Evolutionary conservation across 352 stramenopile genomes (phyloP).

Genomic region (Phytophthora pinifolia): DNA sequence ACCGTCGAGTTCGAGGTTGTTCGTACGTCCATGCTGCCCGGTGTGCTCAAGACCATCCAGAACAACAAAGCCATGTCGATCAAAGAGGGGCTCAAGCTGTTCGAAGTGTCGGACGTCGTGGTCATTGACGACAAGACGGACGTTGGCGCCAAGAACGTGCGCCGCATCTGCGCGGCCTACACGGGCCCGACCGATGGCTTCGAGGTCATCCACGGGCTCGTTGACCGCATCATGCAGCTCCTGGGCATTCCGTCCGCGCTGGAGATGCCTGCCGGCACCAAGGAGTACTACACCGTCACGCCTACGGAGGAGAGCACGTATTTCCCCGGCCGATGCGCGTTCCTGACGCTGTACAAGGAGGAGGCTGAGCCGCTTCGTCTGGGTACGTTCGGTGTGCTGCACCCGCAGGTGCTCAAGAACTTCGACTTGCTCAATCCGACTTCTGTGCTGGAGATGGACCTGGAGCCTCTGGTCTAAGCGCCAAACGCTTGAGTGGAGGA

Average conservation of each 20-base stretch:
- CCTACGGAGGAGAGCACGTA: slow-evolving; percentile 81
- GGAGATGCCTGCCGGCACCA: slow-evolving; percentile 58
- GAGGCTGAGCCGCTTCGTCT: slow-evolving; percentile 76
- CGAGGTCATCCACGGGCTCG: slow-evolving; percentile 99
- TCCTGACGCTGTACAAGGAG: slow-evolving; percentile 91
- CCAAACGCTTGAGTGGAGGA: slow-evolving; percentile 10
- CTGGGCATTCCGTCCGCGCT: slow-evolving; percentile 90
- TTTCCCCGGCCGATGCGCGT: slow-evolving; percentile 96
- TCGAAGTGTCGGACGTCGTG: slow-evolving; percentile 99
- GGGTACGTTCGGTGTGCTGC: slow-evolving; percentile 97
- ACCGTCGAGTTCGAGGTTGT: slow-evolving; percentile 99
- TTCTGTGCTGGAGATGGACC: slow-evolving; percentile 97
- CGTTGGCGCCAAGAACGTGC: slow-evolving; percentile 96
- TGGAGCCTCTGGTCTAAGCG: slow-evolving; percentile 95
- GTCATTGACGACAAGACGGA: slow-evolving; percentile 91
- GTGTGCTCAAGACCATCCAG: slow-evolving; percentile 98
- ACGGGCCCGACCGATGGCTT: slow-evolving; percentile 97
- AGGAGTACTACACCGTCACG: slow-evolving; percentile 80
- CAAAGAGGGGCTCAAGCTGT: slow-evolving; percentile 98
- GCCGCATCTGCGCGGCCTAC: slow-evolving; percentile 96
- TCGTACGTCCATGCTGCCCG: slow-evolving; percentile 97
- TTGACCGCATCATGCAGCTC: slow-evolving; percentile 98
- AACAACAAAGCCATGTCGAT: slow-evolving; percentile 98
- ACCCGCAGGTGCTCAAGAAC: slow-evolving; percentile 97
- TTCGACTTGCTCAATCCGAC: slow-evolving; percentile 98